Evolutionary conservation across 2,329 filamentous ascomycete species (phyloP), one percentile per base, ranked within the genome.

Genomic region (Hypoxylon sp.): DNA sequence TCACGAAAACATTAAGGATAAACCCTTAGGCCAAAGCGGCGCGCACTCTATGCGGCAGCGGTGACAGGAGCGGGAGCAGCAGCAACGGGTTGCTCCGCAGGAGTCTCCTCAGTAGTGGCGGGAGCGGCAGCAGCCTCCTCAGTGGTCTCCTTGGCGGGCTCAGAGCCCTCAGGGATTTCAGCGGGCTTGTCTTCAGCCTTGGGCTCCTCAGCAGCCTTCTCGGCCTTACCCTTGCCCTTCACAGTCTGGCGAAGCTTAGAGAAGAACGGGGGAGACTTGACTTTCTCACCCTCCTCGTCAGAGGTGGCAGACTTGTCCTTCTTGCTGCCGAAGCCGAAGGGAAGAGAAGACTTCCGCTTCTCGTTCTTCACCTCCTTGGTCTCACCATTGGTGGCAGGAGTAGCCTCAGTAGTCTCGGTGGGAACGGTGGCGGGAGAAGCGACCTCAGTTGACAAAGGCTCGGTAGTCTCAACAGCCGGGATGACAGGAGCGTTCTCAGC

Each of bases 331-430:
- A 88, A 89, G 73, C 88, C 88, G 80, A 96, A 96, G 50, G 85
- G 85, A 7, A 88, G 79, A 75, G 94, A 90, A 71, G 92, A 96
- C 80, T 89, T 89, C 79, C 93, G 92, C 91, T 96, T 97, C 80
- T 87, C 85, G 49, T 79, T 79, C 88, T 93, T 93, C 72, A 87
- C 86, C 80, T 88, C 87, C 79, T 87, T 87, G 59, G 81, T 71
- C 80, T 89, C 87, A 64, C 82, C 82, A 52, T 83, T 83, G 71
- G 80, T 80, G 64, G 79, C 80, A 64, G 82, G 81, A 30, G 78
- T 71, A 64, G 69, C 75, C 72, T 87, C 84, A 2, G 81, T 78
- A 20, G 79, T 79, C 77, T 86, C 84, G 38, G 80, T 76, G 26
- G 82, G 80, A 61, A 78, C 80, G n/a, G 79, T 80, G 49, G 80